Conservation (phyloP, 352 stramenopile species). For the Pythium insidiosum region DNA sequence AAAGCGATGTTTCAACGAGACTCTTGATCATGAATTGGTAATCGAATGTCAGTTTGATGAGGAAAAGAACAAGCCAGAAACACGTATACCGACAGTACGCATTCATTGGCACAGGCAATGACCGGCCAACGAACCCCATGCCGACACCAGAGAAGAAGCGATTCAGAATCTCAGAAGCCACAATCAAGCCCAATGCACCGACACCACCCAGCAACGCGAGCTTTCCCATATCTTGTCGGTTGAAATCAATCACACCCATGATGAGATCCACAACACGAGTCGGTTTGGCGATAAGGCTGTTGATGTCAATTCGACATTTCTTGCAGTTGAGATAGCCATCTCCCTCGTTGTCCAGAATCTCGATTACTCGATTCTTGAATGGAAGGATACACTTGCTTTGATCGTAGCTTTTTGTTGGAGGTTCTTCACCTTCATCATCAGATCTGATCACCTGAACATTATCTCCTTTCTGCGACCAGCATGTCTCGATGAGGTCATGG, state of each 20-base stretch:
- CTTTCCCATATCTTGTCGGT: constrained; percentile 47
- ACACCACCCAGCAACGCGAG: constrained; percentile 34
- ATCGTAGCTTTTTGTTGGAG: constrained; percentile 28
- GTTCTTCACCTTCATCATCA: not conserved
- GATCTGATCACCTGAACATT: constrained; percentile 21
- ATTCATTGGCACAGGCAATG: constrained; percentile 57
- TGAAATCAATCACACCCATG: constrained; percentile 32
- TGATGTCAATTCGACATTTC: constrained; percentile 61
- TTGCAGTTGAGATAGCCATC: constrained; percentile 66
- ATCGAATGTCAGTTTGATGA: constrained; percentile 74
- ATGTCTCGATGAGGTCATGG: constrained; percentile 50
- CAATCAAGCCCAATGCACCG: too few species aligned
- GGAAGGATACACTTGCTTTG: constrained; percentile 52
- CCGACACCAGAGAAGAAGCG: constrained; percentile 59
- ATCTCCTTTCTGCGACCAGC: constrained; percentile 58
- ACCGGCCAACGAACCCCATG: constrained; percentile 69
- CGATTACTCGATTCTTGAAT: constrained; percentile 36
- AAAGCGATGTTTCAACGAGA: constrained; percentile 78
- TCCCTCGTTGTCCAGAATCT: constrained; percentile 41
- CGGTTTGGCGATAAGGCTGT: constrained; percentile 54
- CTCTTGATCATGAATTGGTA: constrained; percentile 85
- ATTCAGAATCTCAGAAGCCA: constrained; percentile 74
- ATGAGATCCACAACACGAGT: constrained; percentile 49
- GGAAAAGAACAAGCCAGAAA: constrained; percentile 74
- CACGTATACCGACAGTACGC: constrained; percentile 73